A percentile compares a stretch with the other conserved stretches of the same genome.
phyloP scores from a whole-genome alignment of 257 asterid species.

The Knoxia roxburghii region DNA sequence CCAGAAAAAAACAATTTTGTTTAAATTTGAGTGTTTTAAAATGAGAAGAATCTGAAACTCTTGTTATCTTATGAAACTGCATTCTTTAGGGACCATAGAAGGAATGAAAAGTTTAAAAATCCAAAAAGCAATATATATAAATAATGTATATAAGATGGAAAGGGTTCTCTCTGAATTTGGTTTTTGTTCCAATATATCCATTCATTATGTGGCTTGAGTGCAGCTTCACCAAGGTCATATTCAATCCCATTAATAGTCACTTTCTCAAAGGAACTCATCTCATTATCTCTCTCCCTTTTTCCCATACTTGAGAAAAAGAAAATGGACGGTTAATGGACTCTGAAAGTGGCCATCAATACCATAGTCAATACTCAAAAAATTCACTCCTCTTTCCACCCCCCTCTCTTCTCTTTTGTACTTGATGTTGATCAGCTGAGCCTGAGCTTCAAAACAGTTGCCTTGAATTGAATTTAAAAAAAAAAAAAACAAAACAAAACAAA shows the following conservation, averaged over 20 bases:
- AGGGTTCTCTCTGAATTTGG: slow-evolving; percentile 10
- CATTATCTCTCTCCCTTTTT: slow-evolving; percentile 40
- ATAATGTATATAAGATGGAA: not conserved
- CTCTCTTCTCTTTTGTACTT: slow-evolving; percentile 8
- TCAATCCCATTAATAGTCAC: slow-evolving; percentile 40
- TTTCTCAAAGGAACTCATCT: slow-evolving; percentile 36
- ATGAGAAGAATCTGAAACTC: too few species aligned
- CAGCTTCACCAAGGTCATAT: slow-evolving; percentile 28
- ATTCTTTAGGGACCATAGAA: too few species aligned
- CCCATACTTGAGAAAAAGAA: slow-evolving; percentile 50
- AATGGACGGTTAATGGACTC: slow-evolving; percentile 31
- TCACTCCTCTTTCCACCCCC: slow-evolving; percentile 6
- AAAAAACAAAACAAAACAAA: not conserved
- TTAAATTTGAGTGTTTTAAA: too few species aligned
- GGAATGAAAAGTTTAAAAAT: not conserved
- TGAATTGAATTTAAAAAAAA: too few species aligned
- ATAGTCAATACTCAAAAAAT: not conserved
- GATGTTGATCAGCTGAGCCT: not conserved
- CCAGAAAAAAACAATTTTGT: too few species aligned
- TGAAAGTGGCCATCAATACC: slow-evolving; percentile 34
- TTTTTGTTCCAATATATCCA: slow-evolving; percentile 13
- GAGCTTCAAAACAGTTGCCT: slow-evolving; percentile 12
- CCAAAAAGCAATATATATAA: not conserved
- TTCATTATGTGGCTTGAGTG: slow-evolving; percentile 25
- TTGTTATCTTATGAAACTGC: too few species aligned